A percentile compares a stretch with the other conserved stretches of the same genome.
phyloP scores from a whole-genome alignment of 306 rosid genomes.

The Comarum palustre region DNA sequence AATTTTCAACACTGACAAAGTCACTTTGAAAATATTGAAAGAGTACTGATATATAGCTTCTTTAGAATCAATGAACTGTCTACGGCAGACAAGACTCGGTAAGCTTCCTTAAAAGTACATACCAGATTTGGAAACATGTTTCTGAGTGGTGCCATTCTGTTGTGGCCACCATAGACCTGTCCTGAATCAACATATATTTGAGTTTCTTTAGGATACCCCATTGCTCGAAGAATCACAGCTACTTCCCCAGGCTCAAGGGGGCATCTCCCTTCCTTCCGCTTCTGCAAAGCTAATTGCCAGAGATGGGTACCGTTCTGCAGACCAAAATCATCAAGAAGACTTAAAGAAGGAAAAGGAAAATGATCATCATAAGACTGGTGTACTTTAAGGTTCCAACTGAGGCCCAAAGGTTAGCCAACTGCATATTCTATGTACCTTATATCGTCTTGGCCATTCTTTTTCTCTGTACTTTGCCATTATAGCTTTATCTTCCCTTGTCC shows the following conservation, averaged over 20 bases:
- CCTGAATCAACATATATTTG: slow-evolving; percentile 99
- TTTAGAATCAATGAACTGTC: slow-evolving; percentile 3
- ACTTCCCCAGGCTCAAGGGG: slow-evolving; percentile 99
- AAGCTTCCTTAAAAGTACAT: not conserved
- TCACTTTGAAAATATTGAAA: no score
- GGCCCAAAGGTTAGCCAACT: slow-evolving; percentile 13
- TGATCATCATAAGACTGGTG: not conserved
- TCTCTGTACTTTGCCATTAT: slow-evolving; percentile 88
- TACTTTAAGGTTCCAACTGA: slow-evolving; percentile 17
- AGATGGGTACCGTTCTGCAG: slow-evolving; percentile 98
- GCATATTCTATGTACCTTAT: slow-evolving; percentile 58
- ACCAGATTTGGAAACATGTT: slow-evolving; percentile 97
- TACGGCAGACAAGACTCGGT: slow-evolving; percentile 3
- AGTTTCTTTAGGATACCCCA: slow-evolving; percentile 97
- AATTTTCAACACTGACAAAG: not conserved
- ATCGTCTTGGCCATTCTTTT: slow-evolving; percentile 98
- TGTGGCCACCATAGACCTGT: slow-evolving; percentile 98
- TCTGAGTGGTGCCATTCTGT: slow-evolving; percentile 94
- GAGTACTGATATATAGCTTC: no score
- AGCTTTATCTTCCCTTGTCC: slow-evolving; percentile 93
- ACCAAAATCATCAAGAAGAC: slow-evolving; percentile 27
- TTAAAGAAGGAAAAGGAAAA: not conserved
- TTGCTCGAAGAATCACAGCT: slow-evolving; percentile 94
- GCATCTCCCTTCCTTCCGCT: slow-evolving; percentile 97
- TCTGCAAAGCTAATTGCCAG: slow-evolving; percentile 97